Evolutionary conservation across 768 basidiomycete genomes (phyloP).

Genomic region (Russula ochroleuca): DNA sequence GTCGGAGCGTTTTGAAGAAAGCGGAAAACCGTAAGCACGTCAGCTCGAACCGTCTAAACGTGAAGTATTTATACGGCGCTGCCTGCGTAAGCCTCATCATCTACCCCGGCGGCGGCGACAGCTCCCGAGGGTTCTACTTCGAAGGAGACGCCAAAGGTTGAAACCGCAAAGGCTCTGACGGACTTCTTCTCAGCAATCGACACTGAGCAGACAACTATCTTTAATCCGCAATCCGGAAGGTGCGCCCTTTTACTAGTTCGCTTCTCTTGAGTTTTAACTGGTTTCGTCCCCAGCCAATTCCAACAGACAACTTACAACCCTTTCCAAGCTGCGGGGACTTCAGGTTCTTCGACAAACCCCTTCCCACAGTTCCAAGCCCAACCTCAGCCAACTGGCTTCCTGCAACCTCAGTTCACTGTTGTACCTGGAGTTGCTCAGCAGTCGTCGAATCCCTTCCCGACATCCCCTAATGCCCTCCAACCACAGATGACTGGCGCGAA

Average conservation of each 20-base stretch:
- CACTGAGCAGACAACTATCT: conserved; percentile 67
- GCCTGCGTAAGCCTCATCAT: conserved; percentile 25
- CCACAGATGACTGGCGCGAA: conserved; percentile 53
- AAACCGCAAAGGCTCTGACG: conserved; percentile 47
- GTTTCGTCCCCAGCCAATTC: conserved; percentile 43
- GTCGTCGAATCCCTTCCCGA: conserved; percentile 37
- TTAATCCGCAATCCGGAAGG: conserved; percentile 61
- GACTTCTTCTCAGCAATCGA: conserved; percentile 94
- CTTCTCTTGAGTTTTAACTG: conserved; percentile 3
- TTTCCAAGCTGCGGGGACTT: conserved; percentile 60
- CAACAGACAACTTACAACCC: conserved; percentile 68
- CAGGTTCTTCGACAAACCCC: conserved; percentile 49
- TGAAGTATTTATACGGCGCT: neutral
- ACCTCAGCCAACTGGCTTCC: conserved; percentile 50
- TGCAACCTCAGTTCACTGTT: conserved; percentile 32
- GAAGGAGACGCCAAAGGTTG: conserved; percentile 33
- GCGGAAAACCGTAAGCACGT: conserved; percentile 34
- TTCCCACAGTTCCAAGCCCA: conserved; percentile 31
- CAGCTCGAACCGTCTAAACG: neutral
- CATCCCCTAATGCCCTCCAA: conserved; percentile 45
- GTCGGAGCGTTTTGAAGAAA: conserved; percentile 25
- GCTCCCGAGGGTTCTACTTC: conserved; percentile 33
- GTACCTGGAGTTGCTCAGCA: conserved; percentile 20
- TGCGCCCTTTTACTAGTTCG: conserved; percentile 29
- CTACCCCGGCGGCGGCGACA: conserved; percentile 32